A percentile compares a stretch with the other conserved stretches of the same genome.
phyloP scores from a whole-genome alignment of 495 filamentous ascomycete species.

The Penicillium samsonianum region DNA sequence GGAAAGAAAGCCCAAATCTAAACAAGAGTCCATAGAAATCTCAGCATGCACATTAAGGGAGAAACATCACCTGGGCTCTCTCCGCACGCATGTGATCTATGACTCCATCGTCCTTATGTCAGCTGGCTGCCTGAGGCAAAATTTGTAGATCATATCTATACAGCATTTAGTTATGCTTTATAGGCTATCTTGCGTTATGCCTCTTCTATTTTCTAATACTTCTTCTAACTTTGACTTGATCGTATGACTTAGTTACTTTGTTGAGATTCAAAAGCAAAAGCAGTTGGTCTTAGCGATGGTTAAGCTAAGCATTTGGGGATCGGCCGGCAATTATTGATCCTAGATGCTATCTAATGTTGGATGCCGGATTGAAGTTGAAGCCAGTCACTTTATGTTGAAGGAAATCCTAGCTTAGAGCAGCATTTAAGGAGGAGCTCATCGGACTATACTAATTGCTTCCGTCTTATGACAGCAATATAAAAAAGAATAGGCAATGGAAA shows the following conservation, averaged over 20 bases:
- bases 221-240: neutral
- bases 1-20: neutral
- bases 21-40: neutral
- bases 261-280: neutral
- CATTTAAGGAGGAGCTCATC: neutral
- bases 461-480: neutral
- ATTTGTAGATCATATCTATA: neutral
- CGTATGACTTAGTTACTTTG: neutral
- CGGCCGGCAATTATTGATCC: neutral
- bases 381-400: neutral
- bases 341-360: neutral
- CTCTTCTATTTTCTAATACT: neutral
- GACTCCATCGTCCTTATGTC: conserved; percentile 5
- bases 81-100: conserved; percentile 9
- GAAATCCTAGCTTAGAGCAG: neutral
- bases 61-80: conserved; percentile 8
- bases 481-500: neutral
- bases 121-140: conserved; percentile 1
- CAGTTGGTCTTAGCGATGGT: neutral
- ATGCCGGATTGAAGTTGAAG: neutral
- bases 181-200: neutral
- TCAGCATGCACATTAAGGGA: conserved; percentile 5
- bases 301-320: neutral
- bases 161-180: neutral
- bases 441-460: neutral